phyloP scores from a whole-genome alignment of 228 moss, liverwort and hornwort species.

The Sphagnum fallax region DNA sequence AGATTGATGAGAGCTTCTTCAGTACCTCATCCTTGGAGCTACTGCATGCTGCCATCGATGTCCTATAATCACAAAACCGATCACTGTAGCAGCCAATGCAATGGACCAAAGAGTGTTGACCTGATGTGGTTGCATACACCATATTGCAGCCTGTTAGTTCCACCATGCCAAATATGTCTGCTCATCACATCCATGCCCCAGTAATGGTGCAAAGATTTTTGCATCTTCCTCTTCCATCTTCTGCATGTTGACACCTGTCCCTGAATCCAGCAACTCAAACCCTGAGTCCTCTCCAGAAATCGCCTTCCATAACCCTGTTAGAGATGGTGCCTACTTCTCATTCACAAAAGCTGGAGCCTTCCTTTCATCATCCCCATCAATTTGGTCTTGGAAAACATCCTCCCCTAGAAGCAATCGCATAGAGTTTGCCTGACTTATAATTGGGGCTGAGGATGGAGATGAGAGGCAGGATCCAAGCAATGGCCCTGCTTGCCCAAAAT shows the following conservation, averaged over 20 bases:
- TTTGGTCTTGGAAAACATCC: constrained; percentile 42
- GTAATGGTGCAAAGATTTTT: constrained; percentile 19
- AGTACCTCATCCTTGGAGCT: constrained; percentile 78
- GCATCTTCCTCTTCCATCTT: constrained; percentile 30
- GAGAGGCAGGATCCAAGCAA: constrained; percentile 77
- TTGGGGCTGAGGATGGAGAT: constrained; percentile 57
- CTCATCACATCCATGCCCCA: constrained; percentile 28
- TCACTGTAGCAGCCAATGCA: constrained; percentile 90
- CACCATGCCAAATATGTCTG: constrained; percentile 77
- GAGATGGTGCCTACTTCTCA: constrained; percentile 53
- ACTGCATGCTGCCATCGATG: constrained; percentile 95
- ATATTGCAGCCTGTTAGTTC: constrained; percentile 69
- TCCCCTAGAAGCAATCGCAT: constrained; percentile 53
- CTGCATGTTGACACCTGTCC: constrained; percentile 30
- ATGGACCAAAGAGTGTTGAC: constrained; percentile 88
- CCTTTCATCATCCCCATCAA: constrained; percentile 26
- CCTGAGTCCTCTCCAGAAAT: constrained; percentile 66
- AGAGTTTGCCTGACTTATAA: constrained; percentile 63
- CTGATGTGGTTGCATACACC: constrained; percentile 68
- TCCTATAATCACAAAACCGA: constrained; percentile 91
- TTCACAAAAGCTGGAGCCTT: constrained; percentile 33
- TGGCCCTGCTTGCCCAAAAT: constrained; percentile 54
- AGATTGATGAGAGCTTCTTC: neutral
- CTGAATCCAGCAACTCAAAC: constrained; percentile 43
- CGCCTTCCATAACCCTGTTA: constrained; percentile 64